phyloP scores from a whole-genome alignment of 1,139 yeast species.

The Blastobotrys apis region DNA sequence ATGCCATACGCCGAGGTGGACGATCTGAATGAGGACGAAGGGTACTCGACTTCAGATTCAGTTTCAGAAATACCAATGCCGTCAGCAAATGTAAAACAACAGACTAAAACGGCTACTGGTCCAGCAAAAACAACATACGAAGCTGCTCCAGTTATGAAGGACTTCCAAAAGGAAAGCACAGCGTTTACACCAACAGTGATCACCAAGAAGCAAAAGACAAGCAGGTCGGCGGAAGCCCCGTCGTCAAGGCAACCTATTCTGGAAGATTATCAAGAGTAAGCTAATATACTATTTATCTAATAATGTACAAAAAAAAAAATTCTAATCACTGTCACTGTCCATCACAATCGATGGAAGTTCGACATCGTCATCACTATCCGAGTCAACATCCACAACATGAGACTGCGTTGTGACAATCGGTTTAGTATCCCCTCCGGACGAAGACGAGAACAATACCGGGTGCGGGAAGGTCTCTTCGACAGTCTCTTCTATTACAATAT shows the following conservation, averaged over 20 bases:
- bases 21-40: constrained; percentile 21
- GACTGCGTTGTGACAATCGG: too few relatives aligned
- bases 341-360: constrained; percentile 56
- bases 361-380: constrained; percentile 43
- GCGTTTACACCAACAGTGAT: constrained; percentile 26
- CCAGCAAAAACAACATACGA: constrained; percentile 26
- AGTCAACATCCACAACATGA: too few relatives aligned
- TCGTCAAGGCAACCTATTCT: too few relatives aligned
- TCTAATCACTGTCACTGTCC: constrained; percentile 32
- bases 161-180: constrained; percentile 25
- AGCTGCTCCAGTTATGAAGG: constrained; percentile 26
- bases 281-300: too few relatives aligned
- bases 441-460: constrained; percentile 2
- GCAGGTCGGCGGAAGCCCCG: too few relatives aligned
- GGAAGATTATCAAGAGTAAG: too few relatives aligned
- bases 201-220: constrained; percentile 18
- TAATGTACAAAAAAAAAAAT: too few relatives aligned
- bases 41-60: constrained; percentile 21
- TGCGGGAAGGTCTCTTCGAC: neutral
- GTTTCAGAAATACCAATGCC: constrained; percentile 24
- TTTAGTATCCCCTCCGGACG: too few relatives aligned
- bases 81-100: constrained; percentile 1
- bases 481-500: too few relatives aligned
- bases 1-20: constrained; percentile 18
- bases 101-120: constrained; percentile 6